These are phyloP conservation scores for Fraxinus anomala DNA, from an alignment of 257 asterid genomes.

Conservation along the genomic window DNA sequence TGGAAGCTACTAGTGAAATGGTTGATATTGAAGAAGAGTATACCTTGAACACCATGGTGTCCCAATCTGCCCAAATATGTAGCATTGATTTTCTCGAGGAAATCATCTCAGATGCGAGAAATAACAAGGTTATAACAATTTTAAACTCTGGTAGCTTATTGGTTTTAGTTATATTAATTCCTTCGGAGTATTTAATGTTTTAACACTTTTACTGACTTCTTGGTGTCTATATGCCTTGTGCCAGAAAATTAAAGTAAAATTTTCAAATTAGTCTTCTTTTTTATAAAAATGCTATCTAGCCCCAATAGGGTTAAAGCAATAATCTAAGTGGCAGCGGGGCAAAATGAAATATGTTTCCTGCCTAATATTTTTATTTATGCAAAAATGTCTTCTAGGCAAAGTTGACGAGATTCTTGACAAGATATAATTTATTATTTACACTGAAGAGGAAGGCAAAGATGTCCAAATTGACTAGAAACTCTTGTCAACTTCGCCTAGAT, in stretches of 20 bases:
- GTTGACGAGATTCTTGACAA: background rate
- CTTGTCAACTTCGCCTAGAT: background rate
- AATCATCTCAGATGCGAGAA: constrained; percentile 60
- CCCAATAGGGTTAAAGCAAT: too few relatives aligned
- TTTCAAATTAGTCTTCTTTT: background rate
- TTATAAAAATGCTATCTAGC: too few relatives aligned
- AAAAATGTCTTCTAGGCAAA: background rate
- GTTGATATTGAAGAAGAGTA: constrained; percentile 33
- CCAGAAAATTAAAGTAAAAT: background rate
- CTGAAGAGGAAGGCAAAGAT: background rate
- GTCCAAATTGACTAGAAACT: background rate
- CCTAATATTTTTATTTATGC: background rate
- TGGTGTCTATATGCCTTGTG: background rate
- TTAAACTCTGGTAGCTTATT: constrained; percentile 9
- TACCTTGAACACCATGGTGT: constrained; percentile 36
- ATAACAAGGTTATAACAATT: constrained; percentile 58
- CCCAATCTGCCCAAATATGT: constrained; percentile 54
- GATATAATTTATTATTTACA: background rate
- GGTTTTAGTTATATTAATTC: background rate
- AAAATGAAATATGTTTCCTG: background rate
- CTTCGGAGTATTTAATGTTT: background rate
- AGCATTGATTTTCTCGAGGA: constrained; percentile 61
- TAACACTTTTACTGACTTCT: background rate
- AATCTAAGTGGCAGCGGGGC: background rate
- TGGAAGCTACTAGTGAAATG: constrained; percentile 28